A percentile compares a stretch with the other conserved stretches of the same genome.
Evolutionary conservation across 768 basidiomycete species (phyloP).

Genomic region (Termitomyces sp.): DNA sequence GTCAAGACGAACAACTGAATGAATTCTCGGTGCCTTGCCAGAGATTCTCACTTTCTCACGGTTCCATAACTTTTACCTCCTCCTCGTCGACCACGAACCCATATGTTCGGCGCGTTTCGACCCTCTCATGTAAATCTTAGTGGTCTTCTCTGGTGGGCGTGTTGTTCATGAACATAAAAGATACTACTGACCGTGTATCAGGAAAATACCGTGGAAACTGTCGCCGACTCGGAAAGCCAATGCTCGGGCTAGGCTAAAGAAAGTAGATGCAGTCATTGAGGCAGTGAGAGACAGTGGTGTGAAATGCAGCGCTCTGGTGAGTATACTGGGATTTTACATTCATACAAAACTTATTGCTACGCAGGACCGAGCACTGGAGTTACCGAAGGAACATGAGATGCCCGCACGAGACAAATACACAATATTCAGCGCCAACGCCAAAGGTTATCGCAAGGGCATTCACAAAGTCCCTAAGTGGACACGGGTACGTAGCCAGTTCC

Average conservation of each 20-base stretch:
- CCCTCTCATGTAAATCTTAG: slow-evolving; percentile 59
- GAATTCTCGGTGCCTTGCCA: slow-evolving; percentile 11
- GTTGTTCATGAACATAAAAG: not conserved
- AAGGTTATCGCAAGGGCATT: slow-evolving; percentile 88
- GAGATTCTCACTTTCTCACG: slow-evolving; percentile 26
- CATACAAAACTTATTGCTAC: not conserved
- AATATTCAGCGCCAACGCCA: slow-evolving; percentile 65
- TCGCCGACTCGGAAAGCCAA: slow-evolving; percentile 92
- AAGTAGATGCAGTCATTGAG: slow-evolving; percentile 91
- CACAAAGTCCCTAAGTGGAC: slow-evolving; percentile 99
- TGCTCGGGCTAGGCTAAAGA: slow-evolving; percentile 82
- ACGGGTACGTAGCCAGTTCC: slow-evolving; percentile 50
- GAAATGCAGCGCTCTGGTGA: slow-evolving; percentile 69
- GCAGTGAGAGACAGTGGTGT: slow-evolving; percentile 82
- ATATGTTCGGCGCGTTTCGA: slow-evolving; percentile 88
- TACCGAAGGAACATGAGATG: slow-evolving; percentile 97
- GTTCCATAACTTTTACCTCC: slow-evolving; percentile 20
- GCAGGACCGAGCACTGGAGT: slow-evolving; percentile 68
- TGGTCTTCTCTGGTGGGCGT: slow-evolving; percentile 83
- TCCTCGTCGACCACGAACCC: slow-evolving; percentile 9
- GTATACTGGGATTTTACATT: slow-evolving; percentile 22
- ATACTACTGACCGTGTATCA: slow-evolving; percentile 27
- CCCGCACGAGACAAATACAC: slow-evolving; percentile 92
- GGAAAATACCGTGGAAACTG: slow-evolving; percentile 95
- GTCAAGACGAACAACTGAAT: slow-evolving; percentile 20